phyloP scores from a whole-genome alignment of 352 stramenopile genomes.

The Globisporangium splendens region DNA sequence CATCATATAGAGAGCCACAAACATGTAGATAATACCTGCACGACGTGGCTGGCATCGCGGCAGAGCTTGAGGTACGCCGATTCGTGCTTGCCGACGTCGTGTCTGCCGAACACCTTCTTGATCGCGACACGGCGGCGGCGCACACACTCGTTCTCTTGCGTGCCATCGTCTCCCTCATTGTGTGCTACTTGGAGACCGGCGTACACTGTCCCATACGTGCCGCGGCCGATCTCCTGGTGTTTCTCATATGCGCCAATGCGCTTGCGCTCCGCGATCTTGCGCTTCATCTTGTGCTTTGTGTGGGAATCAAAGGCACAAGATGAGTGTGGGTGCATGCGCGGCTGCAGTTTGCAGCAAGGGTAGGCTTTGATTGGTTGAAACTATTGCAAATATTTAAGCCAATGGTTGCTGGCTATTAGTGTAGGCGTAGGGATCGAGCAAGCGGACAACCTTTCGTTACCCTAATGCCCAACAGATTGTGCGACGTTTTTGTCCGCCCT shows the following conservation, averaged over 20 bases:
- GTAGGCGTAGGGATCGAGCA: too few relatives aligned
- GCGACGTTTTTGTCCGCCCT: too few relatives aligned
- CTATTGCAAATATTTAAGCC: too few relatives aligned
- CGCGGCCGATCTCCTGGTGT: conserved; percentile 71
- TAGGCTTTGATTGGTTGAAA: conserved; percentile 1
- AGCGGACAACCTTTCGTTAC: too few relatives aligned
- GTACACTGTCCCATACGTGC: conserved; percentile 80
- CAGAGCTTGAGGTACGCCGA: conserved; percentile 49
- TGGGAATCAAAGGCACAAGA: too few relatives aligned
- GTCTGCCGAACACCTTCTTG: conserved; percentile 66
- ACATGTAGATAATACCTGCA: conserved; percentile 37
- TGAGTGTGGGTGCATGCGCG: too few relatives aligned
- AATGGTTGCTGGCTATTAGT: too few relatives aligned
- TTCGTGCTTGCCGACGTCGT: conserved; percentile 39
- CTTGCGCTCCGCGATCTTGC: conserved; percentile 26
- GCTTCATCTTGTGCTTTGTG: conserved; percentile 16
- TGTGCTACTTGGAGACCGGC: conserved; percentile 31
- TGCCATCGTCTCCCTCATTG: neutral
- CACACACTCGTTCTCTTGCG: conserved; percentile 1
- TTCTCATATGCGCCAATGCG: conserved; percentile 67
- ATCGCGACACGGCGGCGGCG: conserved; percentile 43
- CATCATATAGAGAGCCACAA: neutral
- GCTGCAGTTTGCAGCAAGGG: too few relatives aligned
- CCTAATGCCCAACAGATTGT: too few relatives aligned
- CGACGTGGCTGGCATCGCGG: conserved; percentile 37